Evolutionary conservation across 2,329 filamentous ascomycete genomes (phyloP), one percentile per base, ranked within the genome.

Genomic region (Fusarium illudens): DNA sequence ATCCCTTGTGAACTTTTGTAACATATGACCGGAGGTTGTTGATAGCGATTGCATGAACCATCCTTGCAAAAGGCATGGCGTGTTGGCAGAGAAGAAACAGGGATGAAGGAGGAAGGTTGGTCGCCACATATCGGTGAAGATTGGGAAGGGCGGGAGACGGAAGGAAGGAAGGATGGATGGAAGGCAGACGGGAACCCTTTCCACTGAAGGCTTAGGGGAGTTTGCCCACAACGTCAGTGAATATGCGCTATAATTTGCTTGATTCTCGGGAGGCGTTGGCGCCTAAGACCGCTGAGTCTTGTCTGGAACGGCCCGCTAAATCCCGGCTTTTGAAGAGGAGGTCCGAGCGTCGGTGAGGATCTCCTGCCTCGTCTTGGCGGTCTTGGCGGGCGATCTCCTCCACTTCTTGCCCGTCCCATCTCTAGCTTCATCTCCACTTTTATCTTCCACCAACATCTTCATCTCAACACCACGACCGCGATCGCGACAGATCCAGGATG

Each of bases 1-100:
- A 22, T 27, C 20, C 42, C 22, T 29, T 53, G 56, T 57, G 66
- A 36, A 68, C 66, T 67, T 68, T 67, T 68, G 66, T 60, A 36
- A 15, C 19, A 44, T 20, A 54, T 36, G 15, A 34, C 58, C 39
- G 58, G 44, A 50, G 12, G 46, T n/a, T 64, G 42, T 49, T 67
- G 66, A 70, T 69, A 69, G 58, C 54, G 51, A 56, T 53, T 48
- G 52, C 42, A 37, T 64, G 60, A 57, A 30, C 30, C 17, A 57
- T 34, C 54, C 39, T 46, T 49, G 39, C 5, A 15, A 25, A 33
- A 32, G 27, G n/a, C 19, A 19, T 46, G 29, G 30, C 39, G 32
- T 53, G 48, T 44, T 34, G 42, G 30, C n/a, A 49, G 32, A 59
- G 30, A n/a, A 49, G 32, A 59, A 51, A 52, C 62, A 56, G 51